Conservation (phyloP, 2,329 filamentous ascomycete genomes). For the Botrytis elliptica region DNA sequence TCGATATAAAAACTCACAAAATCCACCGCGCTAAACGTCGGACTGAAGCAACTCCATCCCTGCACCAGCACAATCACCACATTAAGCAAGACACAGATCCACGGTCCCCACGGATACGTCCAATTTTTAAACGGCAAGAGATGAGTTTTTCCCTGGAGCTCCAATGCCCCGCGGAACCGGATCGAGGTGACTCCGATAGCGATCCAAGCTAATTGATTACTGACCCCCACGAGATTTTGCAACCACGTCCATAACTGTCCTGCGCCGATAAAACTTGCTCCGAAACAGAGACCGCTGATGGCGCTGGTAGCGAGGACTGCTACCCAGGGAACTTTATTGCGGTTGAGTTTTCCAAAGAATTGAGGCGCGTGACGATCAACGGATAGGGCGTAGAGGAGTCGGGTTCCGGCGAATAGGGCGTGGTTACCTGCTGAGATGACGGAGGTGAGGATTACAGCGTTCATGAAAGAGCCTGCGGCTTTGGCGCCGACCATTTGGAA, state of each 20-base stretch:
- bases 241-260: constrained; percentile 66
- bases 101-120: constrained; percentile 63
- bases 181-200: constrained; percentile 63
- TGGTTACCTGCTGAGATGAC: constrained; percentile 60
- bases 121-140: constrained; percentile 64
- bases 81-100: constrained; percentile 56
- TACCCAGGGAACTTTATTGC: constrained; percentile 52
- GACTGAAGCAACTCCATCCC: constrained; percentile 63
- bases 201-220: constrained; percentile 66
- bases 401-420: constrained; percentile 55
- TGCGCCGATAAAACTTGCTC: constrained; percentile 63
- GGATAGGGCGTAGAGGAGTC: constrained; percentile 56
- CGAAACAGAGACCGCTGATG: constrained; percentile 60
- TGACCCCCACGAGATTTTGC: constrained; percentile 66
- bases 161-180: constrained; percentile 60
- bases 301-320: constrained; percentile 54
- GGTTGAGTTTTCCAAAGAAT: constrained; percentile 52
- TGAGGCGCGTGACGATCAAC: constrained; percentile 55
- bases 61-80: constrained; percentile 60
- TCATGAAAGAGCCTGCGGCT: constrained; percentile 57
- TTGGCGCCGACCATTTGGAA: constrained; percentile 57
- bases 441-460: constrained; percentile 59
- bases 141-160: constrained; percentile 58
- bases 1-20: constrained; percentile 66
- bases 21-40: constrained; percentile 54